A percentile compares a stretch with the other conserved stretches of the same genome.
These are phyloP conservation scores for Persicaria maculosa DNA, from an alignment of 148 eudicot genomes.

Conservation along the genomic window DNA sequence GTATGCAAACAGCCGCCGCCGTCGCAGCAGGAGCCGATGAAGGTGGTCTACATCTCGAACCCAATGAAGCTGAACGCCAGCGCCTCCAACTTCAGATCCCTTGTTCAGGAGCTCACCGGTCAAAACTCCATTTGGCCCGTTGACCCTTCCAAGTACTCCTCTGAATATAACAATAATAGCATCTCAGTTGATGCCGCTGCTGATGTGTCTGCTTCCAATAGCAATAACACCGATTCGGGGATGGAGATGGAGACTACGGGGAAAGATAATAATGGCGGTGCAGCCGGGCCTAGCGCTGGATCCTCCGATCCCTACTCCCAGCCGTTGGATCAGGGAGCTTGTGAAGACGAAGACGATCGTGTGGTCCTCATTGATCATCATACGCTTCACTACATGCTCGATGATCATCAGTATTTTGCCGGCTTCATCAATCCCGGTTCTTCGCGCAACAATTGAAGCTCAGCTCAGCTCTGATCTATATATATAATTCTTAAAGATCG, in stretches of 20 bases:
- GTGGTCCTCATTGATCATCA: slow-evolving; percentile 10
- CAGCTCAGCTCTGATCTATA: neutral
- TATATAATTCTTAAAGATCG: neutral
- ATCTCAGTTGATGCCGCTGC: neutral
- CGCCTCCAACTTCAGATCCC: slow-evolving; percentile 4
- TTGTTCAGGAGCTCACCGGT: slow-evolving; percentile 8
- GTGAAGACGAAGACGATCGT: neutral
- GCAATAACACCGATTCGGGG: neutral
- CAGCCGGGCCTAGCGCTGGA: neutral
- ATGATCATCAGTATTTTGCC: neutral
- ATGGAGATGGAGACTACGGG: neutral
- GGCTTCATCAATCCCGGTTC: neutral
- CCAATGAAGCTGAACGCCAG: slow-evolving; percentile 8
- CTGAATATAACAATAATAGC: neutral
- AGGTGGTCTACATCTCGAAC: slow-evolving; percentile 12
- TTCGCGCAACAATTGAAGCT: neutral
- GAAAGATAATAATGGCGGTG: neutral
- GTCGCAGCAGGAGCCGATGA: neutral
- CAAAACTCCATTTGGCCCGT: slow-evolving; percentile 7
- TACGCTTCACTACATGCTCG: neutral
- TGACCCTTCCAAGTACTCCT: neutral
- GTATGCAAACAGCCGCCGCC: neutral
- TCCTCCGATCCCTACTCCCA: neutral
- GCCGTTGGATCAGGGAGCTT: neutral
- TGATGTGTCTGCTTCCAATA: neutral